Conservation (phyloP, 306 rosid genomes). For the Vigna nakashimae region DNA sequence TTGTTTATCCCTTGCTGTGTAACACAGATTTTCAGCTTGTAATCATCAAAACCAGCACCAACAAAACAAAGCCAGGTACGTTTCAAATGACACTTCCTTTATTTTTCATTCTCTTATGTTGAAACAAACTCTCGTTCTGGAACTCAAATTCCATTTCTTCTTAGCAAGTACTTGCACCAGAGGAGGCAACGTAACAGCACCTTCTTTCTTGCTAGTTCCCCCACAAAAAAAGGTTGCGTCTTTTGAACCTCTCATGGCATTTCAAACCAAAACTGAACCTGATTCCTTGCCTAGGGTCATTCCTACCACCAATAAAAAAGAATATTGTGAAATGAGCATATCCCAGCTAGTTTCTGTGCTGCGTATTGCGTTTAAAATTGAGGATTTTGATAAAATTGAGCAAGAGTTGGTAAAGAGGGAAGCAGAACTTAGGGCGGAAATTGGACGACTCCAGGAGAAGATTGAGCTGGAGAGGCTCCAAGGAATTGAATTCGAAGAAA, state of each 20-base stretch:
- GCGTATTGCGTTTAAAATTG: background rate
- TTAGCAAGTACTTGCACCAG: background rate
- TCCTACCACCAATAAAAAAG: background rate
- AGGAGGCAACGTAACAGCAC: no score
- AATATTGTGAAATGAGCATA: conserved; percentile 7
- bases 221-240: background rate
- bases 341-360: conserved; percentile 4
- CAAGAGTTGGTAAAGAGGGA: conserved; percentile 31
- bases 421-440: background rate
- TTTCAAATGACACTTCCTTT: background rate
- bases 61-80: background rate
- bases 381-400: conserved; percentile 31
- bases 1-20: no score
- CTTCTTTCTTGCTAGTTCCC: no score
- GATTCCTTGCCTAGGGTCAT: background rate
- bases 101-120: background rate
- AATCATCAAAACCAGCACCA: no score
- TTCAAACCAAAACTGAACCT: background rate
- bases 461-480: background rate
- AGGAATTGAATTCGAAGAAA: conserved; percentile 23
- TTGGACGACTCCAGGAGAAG: background rate
- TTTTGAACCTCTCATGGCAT: conserved; percentile 12
- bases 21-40: no score
- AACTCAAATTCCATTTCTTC: background rate
- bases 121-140: background rate